Base-by-base conservation (phyloP, 169 alveolate genomes). In the Fabrea salina region DNA sequence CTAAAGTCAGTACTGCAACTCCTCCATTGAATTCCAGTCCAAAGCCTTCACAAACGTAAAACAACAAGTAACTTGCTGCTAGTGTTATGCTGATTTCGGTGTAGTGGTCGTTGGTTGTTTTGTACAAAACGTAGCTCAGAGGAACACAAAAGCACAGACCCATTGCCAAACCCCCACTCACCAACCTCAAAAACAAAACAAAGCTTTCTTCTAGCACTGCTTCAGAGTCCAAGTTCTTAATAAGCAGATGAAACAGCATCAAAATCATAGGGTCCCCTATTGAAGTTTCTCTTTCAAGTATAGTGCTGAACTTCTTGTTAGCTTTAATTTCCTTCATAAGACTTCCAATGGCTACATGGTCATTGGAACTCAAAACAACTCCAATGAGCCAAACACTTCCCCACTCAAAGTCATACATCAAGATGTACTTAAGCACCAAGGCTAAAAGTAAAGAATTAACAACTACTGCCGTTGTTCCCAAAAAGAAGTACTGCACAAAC, bases 331-430 rank as follows among this genome's bases (percentile, higher is more conserved):
- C 89, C 58, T 83, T 89, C n/a, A 89, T 39, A n/a, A 83, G 66
- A n/a, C 89, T 86, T 2, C 82, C 91, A 39, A 84, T 89, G 3
- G 92, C 91, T 13, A 86, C 92, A 39, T 88, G 92, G 57, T 89
- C 94, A 7, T 91, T 89, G 22, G 94, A 91, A 25, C 89, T 80
- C 6, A 89, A 71, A 47, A 89, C 58, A 56, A 86, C 79, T n/a
- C 94, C 92, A 39, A 89, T 57, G 35, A 87, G 66, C 11, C 83
- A 75, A 40, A 89, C 82, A 43, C 84, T 82, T 30, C 37, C 64
- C 88, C 91, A 89, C 4, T 80, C 40, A 44, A 85, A 71, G 58
- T 82, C 81, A 53, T 89, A 85, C 22, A 80, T 87, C 37, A 85
- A 51, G 58, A 85, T 56, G 30, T 43, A 53, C 33, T 75, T 67